These are phyloP conservation scores for Gypsophila paniculata DNA, from an alignment of 179 eudicot genomes.

Conservation along the genomic window DNA sequence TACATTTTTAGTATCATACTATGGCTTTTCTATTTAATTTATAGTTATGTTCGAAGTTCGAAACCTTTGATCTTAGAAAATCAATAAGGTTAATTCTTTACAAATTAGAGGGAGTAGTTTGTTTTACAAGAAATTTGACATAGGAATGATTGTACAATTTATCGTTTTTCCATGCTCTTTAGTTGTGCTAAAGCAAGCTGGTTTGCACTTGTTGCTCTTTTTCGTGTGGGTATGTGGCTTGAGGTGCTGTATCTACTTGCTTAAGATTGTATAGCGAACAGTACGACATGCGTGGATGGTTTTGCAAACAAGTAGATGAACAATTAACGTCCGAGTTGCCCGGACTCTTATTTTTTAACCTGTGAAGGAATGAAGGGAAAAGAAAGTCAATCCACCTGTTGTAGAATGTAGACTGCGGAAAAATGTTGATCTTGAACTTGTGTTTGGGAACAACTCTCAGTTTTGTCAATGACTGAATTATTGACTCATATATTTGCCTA, in stretches of 20 bases:
- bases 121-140: neutral
- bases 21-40: too few species aligned
- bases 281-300: neutral
- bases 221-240: neutral
- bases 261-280: neutral
- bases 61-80: too few species aligned
- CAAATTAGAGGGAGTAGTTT: too few species aligned
- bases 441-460: neutral
- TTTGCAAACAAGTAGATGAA: neutral
- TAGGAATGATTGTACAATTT: neutral
- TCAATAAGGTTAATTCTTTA: too few species aligned
- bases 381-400: neutral
- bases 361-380: neutral
- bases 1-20: too few species aligned
- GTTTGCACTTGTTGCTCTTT: neutral
- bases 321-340: neutral
- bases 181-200: neutral
- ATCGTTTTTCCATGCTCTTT: neutral
- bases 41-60: too few species aligned
- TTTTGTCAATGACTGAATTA: neutral
- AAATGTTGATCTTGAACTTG: neutral
- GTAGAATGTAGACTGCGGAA: neutral
- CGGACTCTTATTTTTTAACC: neutral
- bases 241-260: neutral
- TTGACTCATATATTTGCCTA: neutral